These are phyloP conservation scores for Fusarium sp. DNA, from an alignment of 2,329 filamentous ascomycete species.

Conservation along the genomic window DNA sequence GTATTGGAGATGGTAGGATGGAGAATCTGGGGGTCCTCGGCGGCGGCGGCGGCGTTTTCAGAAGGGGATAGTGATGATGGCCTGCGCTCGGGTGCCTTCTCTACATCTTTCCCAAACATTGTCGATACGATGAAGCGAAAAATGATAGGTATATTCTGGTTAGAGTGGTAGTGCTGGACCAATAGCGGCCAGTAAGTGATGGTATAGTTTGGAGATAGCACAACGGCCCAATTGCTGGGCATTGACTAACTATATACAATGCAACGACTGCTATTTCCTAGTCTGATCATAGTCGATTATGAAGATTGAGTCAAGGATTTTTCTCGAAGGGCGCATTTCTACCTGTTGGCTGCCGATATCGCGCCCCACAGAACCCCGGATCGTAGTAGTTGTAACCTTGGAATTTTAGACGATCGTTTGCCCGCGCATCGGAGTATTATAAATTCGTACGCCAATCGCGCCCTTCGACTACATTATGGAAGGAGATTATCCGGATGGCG, in stretches of 20 bases:
- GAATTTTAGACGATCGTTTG: slow-evolving; percentile 21
- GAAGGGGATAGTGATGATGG: slow-evolving; percentile 14
- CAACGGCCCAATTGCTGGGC: slow-evolving; percentile 9
- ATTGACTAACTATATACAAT: slow-evolving; percentile 37
- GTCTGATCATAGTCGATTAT: not conserved
- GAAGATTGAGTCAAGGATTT: slow-evolving; percentile 22
- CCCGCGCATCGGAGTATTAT: slow-evolving; percentile 5
- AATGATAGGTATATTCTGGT: slow-evolving; percentile 19
- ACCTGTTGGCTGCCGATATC: slow-evolving; percentile 38
- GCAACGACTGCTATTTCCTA: slow-evolving; percentile 4
- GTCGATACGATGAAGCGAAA: slow-evolving; percentile 14
- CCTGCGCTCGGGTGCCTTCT: slow-evolving; percentile 31
- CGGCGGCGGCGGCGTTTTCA: not conserved
- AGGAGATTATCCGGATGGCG: not conserved
- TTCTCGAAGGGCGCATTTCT: slow-evolving; percentile 25
- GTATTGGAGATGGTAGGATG: slow-evolving; percentile 46
- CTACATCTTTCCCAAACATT: slow-evolving; percentile 43
- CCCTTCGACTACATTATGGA: slow-evolving; percentile 17
- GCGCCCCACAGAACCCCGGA: slow-evolving; percentile 36
- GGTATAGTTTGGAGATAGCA: slow-evolving; percentile 3
- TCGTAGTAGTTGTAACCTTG: slow-evolving; percentile 19
- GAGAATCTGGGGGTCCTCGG: slow-evolving; percentile 23
- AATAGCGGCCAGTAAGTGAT: not conserved
- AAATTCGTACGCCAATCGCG: not conserved
- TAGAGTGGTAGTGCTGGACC: slow-evolving; percentile 3